These are phyloP conservation scores for Leptographium galeiforme DNA, from an alignment of 2,329 filamentous ascomycete species.

Conservation along the genomic window DNA sequence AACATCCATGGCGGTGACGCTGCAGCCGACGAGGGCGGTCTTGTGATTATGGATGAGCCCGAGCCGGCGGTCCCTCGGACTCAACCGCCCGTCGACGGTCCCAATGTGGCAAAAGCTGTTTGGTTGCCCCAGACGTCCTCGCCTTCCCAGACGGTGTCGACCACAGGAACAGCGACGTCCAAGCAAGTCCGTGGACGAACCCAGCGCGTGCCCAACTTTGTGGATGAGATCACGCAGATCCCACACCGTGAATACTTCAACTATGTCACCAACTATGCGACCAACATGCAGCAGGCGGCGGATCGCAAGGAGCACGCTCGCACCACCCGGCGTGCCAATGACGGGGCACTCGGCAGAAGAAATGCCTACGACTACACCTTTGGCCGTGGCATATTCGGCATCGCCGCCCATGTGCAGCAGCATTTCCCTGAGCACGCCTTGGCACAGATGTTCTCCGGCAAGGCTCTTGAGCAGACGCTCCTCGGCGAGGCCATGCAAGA, in stretches of 20 bases:
- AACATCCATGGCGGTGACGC: not conserved
- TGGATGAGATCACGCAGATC: conserved; percentile 12
- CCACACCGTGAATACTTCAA: conserved; percentile 9
- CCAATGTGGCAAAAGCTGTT: not conserved
- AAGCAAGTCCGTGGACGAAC: not conserved
- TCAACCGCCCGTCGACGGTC: not conserved
- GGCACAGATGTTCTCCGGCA: conserved; percentile 4
- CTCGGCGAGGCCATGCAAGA: conserved; percentile 7
- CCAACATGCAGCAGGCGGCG: conserved; percentile 9
- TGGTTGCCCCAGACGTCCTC: not conserved
- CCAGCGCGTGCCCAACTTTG: conserved; percentile 2
- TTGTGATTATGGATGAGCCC: conserved; percentile 7
- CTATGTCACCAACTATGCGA: conserved; percentile 8
- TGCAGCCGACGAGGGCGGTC: not conserved
- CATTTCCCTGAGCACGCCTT: conserved; percentile 5
- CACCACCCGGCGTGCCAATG: conserved; percentile 2
- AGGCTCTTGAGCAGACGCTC: conserved; percentile 5
- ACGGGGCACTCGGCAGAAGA: not conserved
- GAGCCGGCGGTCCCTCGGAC: conserved; percentile 1
- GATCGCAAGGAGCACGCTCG: conserved; percentile 5
- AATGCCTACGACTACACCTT: conserved; percentile 8
- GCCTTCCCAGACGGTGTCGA: not conserved
- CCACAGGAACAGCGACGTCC: not conserved
- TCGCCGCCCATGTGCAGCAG: conserved; percentile 3
- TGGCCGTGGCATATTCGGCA: conserved; percentile 11